Percentiles rank a stretch among this genome's conserved stretches.
These are phyloP conservation scores for Calonectria pseudoreteaudii DNA, from an alignment of 2,329 filamentous ascomycete species.

Conservation along the genomic window DNA sequence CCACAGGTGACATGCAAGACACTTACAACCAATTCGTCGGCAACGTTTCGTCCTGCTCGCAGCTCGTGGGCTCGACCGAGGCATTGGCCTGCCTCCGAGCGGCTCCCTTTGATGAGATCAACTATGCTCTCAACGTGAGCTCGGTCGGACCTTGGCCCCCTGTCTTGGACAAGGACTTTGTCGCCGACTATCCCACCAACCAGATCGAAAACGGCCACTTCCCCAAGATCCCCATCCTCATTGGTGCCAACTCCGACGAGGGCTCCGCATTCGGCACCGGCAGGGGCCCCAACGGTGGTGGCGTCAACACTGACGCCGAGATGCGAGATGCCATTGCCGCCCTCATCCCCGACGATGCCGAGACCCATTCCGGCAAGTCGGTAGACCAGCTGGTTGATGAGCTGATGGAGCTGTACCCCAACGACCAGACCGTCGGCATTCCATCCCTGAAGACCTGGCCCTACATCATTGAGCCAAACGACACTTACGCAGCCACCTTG, in stretches of 20 bases:
- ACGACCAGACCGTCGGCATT: conserved; percentile 50
- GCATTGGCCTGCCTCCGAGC: conserved; percentile 44
- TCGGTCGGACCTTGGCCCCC: conserved; percentile 37
- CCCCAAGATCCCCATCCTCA: conserved; percentile 48
- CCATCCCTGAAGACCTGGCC: conserved; percentile 49
- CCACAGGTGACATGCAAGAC: conserved; percentile 41
- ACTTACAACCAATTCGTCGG: conserved; percentile 46
- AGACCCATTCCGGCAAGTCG: conserved; percentile 36
- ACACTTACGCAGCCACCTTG: conserved; percentile 35
- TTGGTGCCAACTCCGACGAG: conserved; percentile 51
- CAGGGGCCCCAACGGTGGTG: conserved; percentile 29
- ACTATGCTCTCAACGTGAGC: conserved; percentile 28
- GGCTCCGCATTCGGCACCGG: conserved; percentile 40
- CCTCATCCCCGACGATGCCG: conserved; percentile 21
- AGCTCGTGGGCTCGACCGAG: conserved; percentile 34
- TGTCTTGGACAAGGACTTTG: conserved; percentile 51
- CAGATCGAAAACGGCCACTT: conserved; percentile 49
- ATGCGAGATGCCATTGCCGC: conserved; percentile 32
- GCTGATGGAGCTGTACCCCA: conserved; percentile 43
- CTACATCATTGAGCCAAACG: conserved; percentile 43
- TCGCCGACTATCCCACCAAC: conserved; percentile 45
- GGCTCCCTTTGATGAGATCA: conserved; percentile 44
- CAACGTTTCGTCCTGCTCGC: conserved; percentile 36
- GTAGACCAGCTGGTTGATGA: conserved; percentile 37
- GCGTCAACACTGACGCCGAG: conserved; percentile 45